Base-by-base conservation (phyloP, 2,329 filamentous ascomycete species). In the Camillea tinctor region DNA sequence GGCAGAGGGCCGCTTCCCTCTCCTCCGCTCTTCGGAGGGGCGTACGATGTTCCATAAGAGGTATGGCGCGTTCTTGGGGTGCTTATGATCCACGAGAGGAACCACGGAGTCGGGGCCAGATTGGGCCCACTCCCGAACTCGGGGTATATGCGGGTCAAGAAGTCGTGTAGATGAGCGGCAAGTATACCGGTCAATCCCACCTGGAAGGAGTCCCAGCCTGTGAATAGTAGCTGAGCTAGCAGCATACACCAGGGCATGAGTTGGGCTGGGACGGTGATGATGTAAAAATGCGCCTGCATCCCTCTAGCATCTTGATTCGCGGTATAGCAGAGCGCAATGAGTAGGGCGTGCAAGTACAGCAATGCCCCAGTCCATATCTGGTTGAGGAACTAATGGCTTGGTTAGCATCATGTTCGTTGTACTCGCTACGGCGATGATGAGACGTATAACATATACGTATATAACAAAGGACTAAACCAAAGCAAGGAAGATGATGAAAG, bases 91-190 rank as follows among this genome's bases (percentile, higher is more conserved):
- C 83, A 82, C 60, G 85, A 87, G 60, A 98, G 76, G 66, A 93
- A 87, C 5, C 75, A 73, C 2, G 95, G 95, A 0, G 93, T 95
- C 15, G 82, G 80, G 40, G 97, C 81, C 54, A 89, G 82, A 71
- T 93, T 96, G 55, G 80, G 81, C 0, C 95, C 95, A 58, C 91
- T 91, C 30, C 93, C 94, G 72, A 95, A 95, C 58, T 91, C 87
- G 4, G 95, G 95, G 81, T 93, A 98, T 50, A 97, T 83, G 54
- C 91, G 85, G 1, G 91, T 92, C 54, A 97, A 75, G 72, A 98
- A 99, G 73, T 98, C 91, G 76, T 92, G 96, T 20, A 95, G 71
- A 74, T 99, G 95, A 4, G 93, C 93, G 13, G 93, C 91, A 50
- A 96, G 65, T 11, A 99, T 81, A n/a, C 95, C 95, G 36, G 86